Conservation (phyloP, 495 filamentous ascomycete genomes). For the Penicillium verhagenii region DNA sequence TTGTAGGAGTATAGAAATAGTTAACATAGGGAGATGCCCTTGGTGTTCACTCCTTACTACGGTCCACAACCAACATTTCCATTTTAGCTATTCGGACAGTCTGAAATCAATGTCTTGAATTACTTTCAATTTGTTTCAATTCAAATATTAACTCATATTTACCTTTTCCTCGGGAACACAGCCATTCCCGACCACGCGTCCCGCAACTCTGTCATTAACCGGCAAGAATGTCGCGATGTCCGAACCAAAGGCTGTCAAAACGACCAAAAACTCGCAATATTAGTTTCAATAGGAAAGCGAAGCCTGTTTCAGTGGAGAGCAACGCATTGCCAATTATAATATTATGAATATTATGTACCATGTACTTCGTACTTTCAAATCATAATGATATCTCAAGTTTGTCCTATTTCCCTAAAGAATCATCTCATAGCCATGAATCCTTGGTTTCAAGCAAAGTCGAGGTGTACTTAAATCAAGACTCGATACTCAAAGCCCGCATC, state of each 20-base stretch:
- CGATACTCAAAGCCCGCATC: slow-evolving; percentile 70
- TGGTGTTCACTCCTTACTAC: too few relatives aligned
- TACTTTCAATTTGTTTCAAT: too few relatives aligned
- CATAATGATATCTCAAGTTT: not conserved
- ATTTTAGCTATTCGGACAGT: too few relatives aligned
- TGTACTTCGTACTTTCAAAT: not conserved
- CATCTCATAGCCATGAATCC: not conserved
- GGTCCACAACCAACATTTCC: too few relatives aligned
- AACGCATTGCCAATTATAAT: not conserved
- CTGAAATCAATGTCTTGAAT: too few relatives aligned
- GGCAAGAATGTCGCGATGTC: slow-evolving; percentile 15
- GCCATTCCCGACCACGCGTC: slow-evolving; percentile 36
- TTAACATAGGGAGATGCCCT: not conserved
- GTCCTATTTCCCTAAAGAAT: not conserved
- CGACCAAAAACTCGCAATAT: not conserved
- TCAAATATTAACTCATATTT: too few relatives aligned
- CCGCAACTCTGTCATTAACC: not conserved
- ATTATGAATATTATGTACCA: too few relatives aligned
- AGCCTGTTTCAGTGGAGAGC: not conserved
- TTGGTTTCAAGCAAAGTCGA: too few relatives aligned
- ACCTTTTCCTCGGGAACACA: not conserved
- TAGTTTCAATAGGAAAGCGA: not conserved
- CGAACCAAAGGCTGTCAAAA: slow-evolving; percentile 1
- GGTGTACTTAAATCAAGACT: slow-evolving; percentile 56
- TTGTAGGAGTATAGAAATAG: slow-evolving; percentile 1